phyloP scores from a whole-genome alignment of 805 yeast genomes.

The Nakazawaea anatomiae region DNA sequence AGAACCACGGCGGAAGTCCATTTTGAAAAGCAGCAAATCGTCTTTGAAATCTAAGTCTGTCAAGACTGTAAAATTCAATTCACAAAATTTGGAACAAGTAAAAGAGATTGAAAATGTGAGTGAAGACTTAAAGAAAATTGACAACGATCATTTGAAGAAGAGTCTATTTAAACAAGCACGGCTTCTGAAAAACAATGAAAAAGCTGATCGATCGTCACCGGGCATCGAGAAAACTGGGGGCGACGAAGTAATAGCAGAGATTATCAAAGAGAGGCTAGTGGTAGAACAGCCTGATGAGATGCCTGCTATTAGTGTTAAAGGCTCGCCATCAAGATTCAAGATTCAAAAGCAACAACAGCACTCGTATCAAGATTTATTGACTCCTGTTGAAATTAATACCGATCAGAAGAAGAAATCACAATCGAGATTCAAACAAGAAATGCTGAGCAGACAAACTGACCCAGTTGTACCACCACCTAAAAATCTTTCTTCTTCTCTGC shows the following conservation, averaged over 20 bases:
- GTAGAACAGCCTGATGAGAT: conserved; percentile 7
- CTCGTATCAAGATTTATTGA: neutral
- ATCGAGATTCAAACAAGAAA: conserved; percentile 2
- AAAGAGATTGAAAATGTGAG: conserved; percentile 57
- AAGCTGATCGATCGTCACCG: neutral
- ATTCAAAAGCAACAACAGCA: neutral
- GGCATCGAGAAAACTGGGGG: neutral
- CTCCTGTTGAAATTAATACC: neutral
- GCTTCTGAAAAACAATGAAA: neutral
- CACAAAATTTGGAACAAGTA: conserved; percentile 42
- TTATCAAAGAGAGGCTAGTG: conserved; percentile 5
- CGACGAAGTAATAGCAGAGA: conserved; percentile 1
- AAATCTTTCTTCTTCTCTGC: neutral
- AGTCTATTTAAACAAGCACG: conserved; percentile 8
- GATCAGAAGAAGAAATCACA: neutral
- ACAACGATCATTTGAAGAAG: conserved; percentile 12
- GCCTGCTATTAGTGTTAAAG: neutral
- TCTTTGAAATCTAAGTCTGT: conserved; percentile 35
- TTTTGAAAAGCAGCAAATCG: conserved; percentile 28
- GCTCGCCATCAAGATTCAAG: neutral
- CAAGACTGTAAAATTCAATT: conserved; percentile 26
- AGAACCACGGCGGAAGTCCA: neutral
- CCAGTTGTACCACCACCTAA: too few species aligned
- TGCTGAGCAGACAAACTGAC: neutral
- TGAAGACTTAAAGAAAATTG: conserved; percentile 32